phyloP scores from a whole-genome alignment of 2,329 filamentous ascomycete genomes.

The Calonectria montana region DNA sequence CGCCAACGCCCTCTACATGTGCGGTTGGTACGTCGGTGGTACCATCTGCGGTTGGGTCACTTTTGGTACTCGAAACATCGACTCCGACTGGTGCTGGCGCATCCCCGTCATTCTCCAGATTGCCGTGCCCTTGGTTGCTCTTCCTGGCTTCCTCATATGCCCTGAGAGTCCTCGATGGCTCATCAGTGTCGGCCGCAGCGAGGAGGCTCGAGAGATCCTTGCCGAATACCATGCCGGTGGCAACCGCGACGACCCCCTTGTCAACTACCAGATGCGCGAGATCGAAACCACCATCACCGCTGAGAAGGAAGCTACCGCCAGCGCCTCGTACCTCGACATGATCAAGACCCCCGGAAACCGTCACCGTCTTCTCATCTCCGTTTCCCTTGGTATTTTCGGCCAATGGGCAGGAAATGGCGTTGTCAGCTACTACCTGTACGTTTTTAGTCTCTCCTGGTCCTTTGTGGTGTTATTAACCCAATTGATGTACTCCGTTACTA shows the following conservation, averaged over 20 bases:
- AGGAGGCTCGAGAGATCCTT: constrained; percentile 50
- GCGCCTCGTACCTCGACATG: constrained; percentile 31
- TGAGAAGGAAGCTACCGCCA: constrained; percentile 37
- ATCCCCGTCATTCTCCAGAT: constrained; percentile 39
- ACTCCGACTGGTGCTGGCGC: constrained; percentile 38
- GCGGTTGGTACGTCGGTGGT: constrained; percentile 33
- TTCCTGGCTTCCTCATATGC: constrained; percentile 46
- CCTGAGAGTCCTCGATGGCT: constrained; percentile 50
- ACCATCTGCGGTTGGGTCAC: constrained; percentile 34
- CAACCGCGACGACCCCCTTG: constrained; percentile 49
- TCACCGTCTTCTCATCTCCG: constrained; percentile 32
- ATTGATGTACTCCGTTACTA: background rate
- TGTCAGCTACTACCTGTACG: constrained; percentile 50
- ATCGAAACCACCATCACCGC: constrained; percentile 50
- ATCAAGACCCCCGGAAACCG: constrained; percentile 31
- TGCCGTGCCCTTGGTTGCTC: constrained; percentile 27
- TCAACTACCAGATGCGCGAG: constrained; percentile 52
- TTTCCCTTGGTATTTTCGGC: constrained; percentile 44
- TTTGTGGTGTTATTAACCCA: background rate
- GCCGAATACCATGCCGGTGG: constrained; percentile 54
- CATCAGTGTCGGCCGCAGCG: constrained; percentile 44
- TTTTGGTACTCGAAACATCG: constrained; percentile 31
- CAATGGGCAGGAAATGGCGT: constrained; percentile 48
- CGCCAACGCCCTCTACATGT: constrained; percentile 30
- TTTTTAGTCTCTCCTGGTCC: background rate